Base-by-base conservation (phyloP, 2,329 filamentous ascomycete species). In the Tolypocladium capitatum region DNA sequence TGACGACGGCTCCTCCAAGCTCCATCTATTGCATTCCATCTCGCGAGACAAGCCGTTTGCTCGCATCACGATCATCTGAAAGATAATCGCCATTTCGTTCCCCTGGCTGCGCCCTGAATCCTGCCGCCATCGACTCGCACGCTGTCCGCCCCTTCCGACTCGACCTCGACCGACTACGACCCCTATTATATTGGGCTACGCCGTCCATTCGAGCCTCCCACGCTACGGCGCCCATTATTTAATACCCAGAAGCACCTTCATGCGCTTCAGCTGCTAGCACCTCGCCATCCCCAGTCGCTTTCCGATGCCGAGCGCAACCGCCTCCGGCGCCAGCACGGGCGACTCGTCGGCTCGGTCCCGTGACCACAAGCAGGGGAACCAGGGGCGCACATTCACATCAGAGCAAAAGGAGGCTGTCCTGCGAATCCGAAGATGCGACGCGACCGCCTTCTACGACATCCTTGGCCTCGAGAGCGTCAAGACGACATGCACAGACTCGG, bases 361-460 rank as follows among this genome's bases (percentile, higher is more conserved):
- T 58, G 74, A 81, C 49, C 84, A 89, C 67, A 83, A 86, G 63
- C 84, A 89, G 63, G 84, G 84, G 55, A 84, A 83, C 65, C 78
- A 83, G 55, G 80, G 80, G 50, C 81, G 86, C 57, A 77, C 85
- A 62, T 95, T 81, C 68, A 98, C 92, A 1, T 73, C 79, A 30
- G 90, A 96, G 58, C 92, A 98, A 63, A 92, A 94, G 65, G 83
- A 86, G 2, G 91, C 91, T 27, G 92, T 98, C 31, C 71, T 94
- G 58, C 81, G 92, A 55, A 92, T 98, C 63, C 82, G 86, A 55
- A 80, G 77, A 70, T 98, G 92, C 69, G 74, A 76, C 35, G 71
- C 85, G 21, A 96, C 89, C 4, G 87, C 87, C 18, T 98, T 94
- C 68, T 98, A 98, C 71, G 92, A 97, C 64, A 97, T 98, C 56